These are phyloP conservation scores for Phialemonium atrogriseum DNA, from an alignment of 2,329 filamentous ascomycete species.

Conservation along the genomic window DNA sequence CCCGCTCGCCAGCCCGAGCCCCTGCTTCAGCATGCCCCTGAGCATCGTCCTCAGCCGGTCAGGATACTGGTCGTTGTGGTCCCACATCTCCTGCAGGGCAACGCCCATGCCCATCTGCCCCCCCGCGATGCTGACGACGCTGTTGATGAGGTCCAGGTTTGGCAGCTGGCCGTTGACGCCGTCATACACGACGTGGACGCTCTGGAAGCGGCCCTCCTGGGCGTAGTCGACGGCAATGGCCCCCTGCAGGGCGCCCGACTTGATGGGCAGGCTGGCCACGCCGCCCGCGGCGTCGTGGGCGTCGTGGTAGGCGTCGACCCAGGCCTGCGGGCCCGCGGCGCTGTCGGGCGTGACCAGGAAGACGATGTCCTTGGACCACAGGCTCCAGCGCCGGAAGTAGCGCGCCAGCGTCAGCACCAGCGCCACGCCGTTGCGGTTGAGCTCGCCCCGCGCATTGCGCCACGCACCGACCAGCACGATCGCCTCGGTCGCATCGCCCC, in stretches of 20 bases:
- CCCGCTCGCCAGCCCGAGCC: slow-evolving; percentile 78
- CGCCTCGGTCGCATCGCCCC: slow-evolving; percentile 93
- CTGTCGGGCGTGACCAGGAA: slow-evolving; percentile 85
- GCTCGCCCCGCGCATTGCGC: slow-evolving; percentile 67
- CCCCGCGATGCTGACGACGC: slow-evolving; percentile 75
- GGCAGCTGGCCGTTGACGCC: slow-evolving; percentile 92
- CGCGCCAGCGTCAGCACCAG: slow-evolving; percentile 79
- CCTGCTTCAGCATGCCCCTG: slow-evolving; percentile 86
- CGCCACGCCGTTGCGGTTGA: slow-evolving; percentile 83
- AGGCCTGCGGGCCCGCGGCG: slow-evolving; percentile 83
- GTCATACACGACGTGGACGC: slow-evolving; percentile 87
- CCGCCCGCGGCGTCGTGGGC: slow-evolving; percentile 61
- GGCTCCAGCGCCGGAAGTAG: slow-evolving; percentile 95
- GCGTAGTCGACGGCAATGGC: slow-evolving; percentile 92
- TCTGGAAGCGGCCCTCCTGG: slow-evolving; percentile 74
- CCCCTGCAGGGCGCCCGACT: slow-evolving; percentile 87
- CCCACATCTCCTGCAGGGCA: slow-evolving; percentile 77
- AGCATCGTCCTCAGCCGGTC: slow-evolving; percentile 83
- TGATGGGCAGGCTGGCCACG: slow-evolving; percentile 73
- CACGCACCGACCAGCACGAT: slow-evolving; percentile 88
- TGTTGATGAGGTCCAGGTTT: slow-evolving; percentile 94
- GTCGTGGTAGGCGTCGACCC: slow-evolving; percentile 97
- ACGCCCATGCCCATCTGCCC: slow-evolving; percentile 88
- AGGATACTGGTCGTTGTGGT: slow-evolving; percentile 68
- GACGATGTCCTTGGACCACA: slow-evolving; percentile 99